Conservation (phyloP, 306 rosid genomes). For the Rosa multiflora region DNA sequence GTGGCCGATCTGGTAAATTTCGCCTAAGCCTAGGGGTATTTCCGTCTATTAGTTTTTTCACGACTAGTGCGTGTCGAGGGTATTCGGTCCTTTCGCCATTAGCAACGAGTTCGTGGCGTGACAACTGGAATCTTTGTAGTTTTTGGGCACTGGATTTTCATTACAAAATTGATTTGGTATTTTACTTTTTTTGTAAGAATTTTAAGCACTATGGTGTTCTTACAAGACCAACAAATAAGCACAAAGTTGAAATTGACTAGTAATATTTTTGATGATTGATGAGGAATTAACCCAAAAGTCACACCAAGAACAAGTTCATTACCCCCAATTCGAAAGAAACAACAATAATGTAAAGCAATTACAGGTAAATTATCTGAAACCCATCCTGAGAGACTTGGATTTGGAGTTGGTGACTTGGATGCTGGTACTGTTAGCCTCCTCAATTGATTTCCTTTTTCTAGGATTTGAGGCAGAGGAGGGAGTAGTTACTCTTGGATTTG, state of each 20-base stretch:
- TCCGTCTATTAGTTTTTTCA: neutral
- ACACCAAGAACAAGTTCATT: too few relatives aligned
- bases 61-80: neutral
- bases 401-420: neutral
- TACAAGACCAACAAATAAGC: too few relatives aligned
- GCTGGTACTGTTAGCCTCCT: neutral
- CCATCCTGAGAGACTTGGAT: too few relatives aligned
- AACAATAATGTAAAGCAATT: too few relatives aligned
- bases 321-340: too few relatives aligned
- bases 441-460: constrained; percentile 7
- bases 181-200: neutral
- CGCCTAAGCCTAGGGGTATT: neutral
- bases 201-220: neutral
- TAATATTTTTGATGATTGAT: too few relatives aligned
- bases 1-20: constrained; percentile 2
- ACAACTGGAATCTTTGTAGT: too few relatives aligned
- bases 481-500: neutral
- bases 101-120: neutral
- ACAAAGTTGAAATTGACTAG: too few relatives aligned
- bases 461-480: neutral
- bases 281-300: too few relatives aligned
- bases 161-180: neutral
- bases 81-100: neutral
- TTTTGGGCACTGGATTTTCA: neutral
- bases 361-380: too few relatives aligned